phyloP scores from a whole-genome alignment of 129 eudicot genomes.

The Arctium lappa region DNA sequence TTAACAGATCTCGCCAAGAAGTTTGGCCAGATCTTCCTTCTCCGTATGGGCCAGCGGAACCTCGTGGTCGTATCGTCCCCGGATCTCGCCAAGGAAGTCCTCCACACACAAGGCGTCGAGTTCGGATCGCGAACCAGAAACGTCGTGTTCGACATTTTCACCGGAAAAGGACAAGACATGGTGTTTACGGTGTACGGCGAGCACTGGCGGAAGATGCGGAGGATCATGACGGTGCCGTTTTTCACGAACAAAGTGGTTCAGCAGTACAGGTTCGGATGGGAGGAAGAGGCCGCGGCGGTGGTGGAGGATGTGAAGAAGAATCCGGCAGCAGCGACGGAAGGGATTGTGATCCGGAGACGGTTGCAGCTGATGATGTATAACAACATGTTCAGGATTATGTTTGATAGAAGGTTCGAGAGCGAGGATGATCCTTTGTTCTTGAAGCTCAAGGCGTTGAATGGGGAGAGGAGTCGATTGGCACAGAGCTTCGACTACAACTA shows the following conservation, averaged over 20 bases:
- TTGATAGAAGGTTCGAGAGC: conserved; percentile 70
- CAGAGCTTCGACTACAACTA: conserved; percentile 85
- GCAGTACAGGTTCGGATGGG: conserved; percentile 79
- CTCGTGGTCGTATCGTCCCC: conserved; percentile 40
- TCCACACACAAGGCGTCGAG: conserved; percentile 64
- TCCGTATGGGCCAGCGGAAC: conserved; percentile 74
- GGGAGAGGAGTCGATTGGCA: conserved; percentile 80
- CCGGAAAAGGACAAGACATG: conserved; percentile 94
- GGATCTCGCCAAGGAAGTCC: conserved; percentile 36
- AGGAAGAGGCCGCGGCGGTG: conserved; percentile 68
- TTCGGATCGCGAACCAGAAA: conserved; percentile 87
- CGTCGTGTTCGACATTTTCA: conserved; percentile 85
- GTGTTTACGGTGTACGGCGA: conserved; percentile 84
- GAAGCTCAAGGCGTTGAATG: conserved; percentile 75
- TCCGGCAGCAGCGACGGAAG: conserved; percentile 56
- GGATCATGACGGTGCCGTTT: conserved; percentile 88
- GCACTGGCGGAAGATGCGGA: conserved; percentile 93
- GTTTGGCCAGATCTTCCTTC: conserved; percentile 55
- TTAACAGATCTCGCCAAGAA: conserved; percentile 52
- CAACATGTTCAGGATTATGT: conserved; percentile 86
- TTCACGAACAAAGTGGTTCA: conserved; percentile 85
- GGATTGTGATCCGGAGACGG: conserved; percentile 64
- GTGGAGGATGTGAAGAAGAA: conserved; percentile 77
- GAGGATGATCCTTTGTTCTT: conserved; percentile 73
- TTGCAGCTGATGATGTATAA: conserved; percentile 84